Evolutionary conservation across 495 filamentous ascomycete genomes (phyloP), one percentile per base, ranked within the genome.

Genomic region (Paragyromitra xinjiangensis): DNA sequence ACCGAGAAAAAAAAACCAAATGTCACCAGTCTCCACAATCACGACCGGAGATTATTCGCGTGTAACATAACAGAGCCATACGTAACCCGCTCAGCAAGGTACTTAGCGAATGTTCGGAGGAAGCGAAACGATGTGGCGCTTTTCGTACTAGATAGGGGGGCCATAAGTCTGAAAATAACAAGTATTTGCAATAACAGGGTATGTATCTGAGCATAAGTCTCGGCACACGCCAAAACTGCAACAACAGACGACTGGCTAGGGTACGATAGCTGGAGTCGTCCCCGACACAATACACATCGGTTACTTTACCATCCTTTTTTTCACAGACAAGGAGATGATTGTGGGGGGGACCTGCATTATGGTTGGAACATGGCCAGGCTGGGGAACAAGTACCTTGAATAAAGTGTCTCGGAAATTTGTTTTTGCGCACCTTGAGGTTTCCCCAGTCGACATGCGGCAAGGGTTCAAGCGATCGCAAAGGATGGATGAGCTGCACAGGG

Each of bases 361-460:
- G 77, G 75, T 65, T 64, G 50, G 62, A 65, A 51, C 66, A 79
- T 66, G 48, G 44, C 58, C 34, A 50, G 68, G 29, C 24, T 69
- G 48, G 44, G 44, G 53, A 69, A 48, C 66, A 69, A 69, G 50
- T 45, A 69, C 64, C 65, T 40, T 58, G 50, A 71, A 19, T 51
- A 26, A 59, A 50, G 62, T 75, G 78, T 81, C 79, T 81, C 79
- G 79, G 79, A 81, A 71, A 81, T 81, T 81, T 80, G 79, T 81
- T 81, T 81, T 81, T 81, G 78, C 79, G 79, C 58, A 80, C 69
- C 55, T 70, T 51, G 65, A 70, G 55, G 61, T 67, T 80, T 76
- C 64, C 66, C 58, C 68, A 71, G 76, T 78, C 66, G 74, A 79
- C 63, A 72, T 71, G 65, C 37, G 68, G 77, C 77, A 79, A 77